Percentiles rank a stretch among this genome's conserved stretches.
These are phyloP conservation scores for Gossypium australe DNA, from an alignment of 345 rosid species.

Conservation along the genomic window DNA sequence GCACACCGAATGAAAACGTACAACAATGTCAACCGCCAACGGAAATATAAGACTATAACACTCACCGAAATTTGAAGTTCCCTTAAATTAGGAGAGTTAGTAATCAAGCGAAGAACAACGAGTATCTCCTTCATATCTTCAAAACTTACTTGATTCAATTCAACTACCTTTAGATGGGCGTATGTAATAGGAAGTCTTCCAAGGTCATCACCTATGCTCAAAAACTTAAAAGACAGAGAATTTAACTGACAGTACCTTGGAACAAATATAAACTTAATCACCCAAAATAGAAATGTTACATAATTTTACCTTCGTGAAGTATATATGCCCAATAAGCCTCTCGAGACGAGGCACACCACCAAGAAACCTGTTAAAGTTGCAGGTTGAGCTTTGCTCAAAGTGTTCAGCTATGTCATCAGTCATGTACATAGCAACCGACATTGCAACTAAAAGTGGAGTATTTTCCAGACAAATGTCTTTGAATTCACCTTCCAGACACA, in stretches of 20 bases:
- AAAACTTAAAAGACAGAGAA: conserved; percentile 41
- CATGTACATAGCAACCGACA: conserved; percentile 85
- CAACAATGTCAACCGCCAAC: not conserved
- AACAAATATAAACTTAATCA: conserved; percentile 6
- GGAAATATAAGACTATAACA: conserved; percentile 11
- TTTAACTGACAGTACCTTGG: not conserved
- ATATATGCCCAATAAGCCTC: conserved; percentile 70
- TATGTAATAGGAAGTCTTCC: conserved; percentile 58
- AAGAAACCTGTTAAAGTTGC: conserved; percentile 76
- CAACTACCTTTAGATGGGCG: conserved; percentile 52
- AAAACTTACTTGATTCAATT: conserved; percentile 77
- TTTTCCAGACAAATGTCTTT: conserved; percentile 68
- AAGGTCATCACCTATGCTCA: conserved; percentile 79
- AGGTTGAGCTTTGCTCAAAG: conserved; percentile 71
- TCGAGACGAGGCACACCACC: conserved; percentile 75
- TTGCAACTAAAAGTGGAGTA: conserved; percentile 57
- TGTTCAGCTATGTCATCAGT: conserved; percentile 69
- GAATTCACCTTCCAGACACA: conserved; percentile 87
- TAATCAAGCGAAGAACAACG: conserved; percentile 74
- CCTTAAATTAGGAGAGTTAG: conserved; percentile 71
- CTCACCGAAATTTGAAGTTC: conserved; percentile 80
- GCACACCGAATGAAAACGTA: not conserved
- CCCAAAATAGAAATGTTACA: not conserved
- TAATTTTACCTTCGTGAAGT: conserved; percentile 76
- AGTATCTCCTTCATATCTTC: conserved; percentile 81